Base-by-base conservation (phyloP, 2,329 filamentous ascomycete genomes). In the Cytospora chrysosperma region DNA sequence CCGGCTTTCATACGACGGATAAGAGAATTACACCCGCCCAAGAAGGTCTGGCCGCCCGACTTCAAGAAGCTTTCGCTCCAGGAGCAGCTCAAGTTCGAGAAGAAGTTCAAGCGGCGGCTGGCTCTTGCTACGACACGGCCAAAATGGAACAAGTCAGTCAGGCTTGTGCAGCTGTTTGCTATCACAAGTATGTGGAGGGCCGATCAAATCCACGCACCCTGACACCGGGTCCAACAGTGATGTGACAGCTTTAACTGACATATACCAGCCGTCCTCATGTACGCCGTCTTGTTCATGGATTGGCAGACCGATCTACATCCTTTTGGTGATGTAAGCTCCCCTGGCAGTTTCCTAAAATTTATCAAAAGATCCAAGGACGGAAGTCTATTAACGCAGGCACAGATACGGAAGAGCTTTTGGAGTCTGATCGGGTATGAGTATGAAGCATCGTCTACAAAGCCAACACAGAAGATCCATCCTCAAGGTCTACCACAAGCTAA, bases 31-130 rank as follows among this genome's bases (percentile, higher is more conserved):
- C 88, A 85, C 77, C 84, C 80, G 70, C 84, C 87, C 56, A 88
- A 90, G 76, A 90, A 89, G 72, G 79, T 85, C 68, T 94, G 91
- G 91, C 91, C 91, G 63, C 91, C 91, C 15, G 87, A 93, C 75
- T 90, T 94, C 75, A 78, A 81, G 67, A 84, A 85, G 72, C 82
- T 94, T 64, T 86, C 86, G 43, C 78, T 81, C 54, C 89, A 90
- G 74, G 86, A 93, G 72, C 88, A 93, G 75, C 89, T 93, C 73
- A 83, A 87, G 51, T 88, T 92, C 69, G 91, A 94, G 79, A 87
- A 90, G 74, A 88, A 89, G 72, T 93, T 89, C 77, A 90, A 92
- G 76, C 82, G 91, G 59, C 83, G 91, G 60, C 76, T 89, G 28
- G 81, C 82, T 63, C 75, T 90, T 68, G 85, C 86, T 69, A 84